Evolutionary conservation across 2,329 filamentous ascomycete genomes (phyloP), one percentile per base, ranked within the genome.

Genomic region (Monosporascus sp.): DNA sequence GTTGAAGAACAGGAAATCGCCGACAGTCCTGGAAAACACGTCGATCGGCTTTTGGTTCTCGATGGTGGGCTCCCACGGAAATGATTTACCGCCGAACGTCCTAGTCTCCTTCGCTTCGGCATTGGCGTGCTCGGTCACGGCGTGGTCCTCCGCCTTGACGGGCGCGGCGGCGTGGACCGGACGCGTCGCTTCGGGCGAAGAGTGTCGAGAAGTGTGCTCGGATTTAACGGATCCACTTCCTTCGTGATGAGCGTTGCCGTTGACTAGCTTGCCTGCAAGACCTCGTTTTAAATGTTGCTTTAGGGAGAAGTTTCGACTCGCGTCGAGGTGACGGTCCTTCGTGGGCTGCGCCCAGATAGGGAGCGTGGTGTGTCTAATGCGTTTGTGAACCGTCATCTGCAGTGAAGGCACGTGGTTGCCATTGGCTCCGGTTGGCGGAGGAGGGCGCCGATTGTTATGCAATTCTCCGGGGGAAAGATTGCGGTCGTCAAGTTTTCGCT

Each of bases 1-100:
- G 52, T 87, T 78, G 48, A 82, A 68, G 66, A 86, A 95, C 11
- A 97, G 74, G 63, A 91, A 96, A 66, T 96, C 89, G 56, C 87
- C 89, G n/a, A 96, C 79, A 18, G 78, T 69, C 62, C 85, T 87
- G n/a, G 85, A 84, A 11, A 94, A 72, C 56, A 92, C 86, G 61
- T 94, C 88, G 52, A 85, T 80, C 0, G 89, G 88, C 55, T 85
- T 83, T 9, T 82, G 75, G 48, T 87, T 85, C 2, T 84, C 86
- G 47, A 96, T 86, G 37, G 85, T 82, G 24, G 78, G 72, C 62
- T 88, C 85, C 84, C 85, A 87, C 1, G 78, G 74, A 49, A 67
- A 69, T 40, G 58, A 63, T 24, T 57, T 64, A 18, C 65, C 63
- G 17, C 61, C 60, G 48, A 64, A 65, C 9, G 59, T 55, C 35